Conservation (phyloP, 495 filamentous ascomycete genomes). For the Penicillium atrosanguineum region DNA sequence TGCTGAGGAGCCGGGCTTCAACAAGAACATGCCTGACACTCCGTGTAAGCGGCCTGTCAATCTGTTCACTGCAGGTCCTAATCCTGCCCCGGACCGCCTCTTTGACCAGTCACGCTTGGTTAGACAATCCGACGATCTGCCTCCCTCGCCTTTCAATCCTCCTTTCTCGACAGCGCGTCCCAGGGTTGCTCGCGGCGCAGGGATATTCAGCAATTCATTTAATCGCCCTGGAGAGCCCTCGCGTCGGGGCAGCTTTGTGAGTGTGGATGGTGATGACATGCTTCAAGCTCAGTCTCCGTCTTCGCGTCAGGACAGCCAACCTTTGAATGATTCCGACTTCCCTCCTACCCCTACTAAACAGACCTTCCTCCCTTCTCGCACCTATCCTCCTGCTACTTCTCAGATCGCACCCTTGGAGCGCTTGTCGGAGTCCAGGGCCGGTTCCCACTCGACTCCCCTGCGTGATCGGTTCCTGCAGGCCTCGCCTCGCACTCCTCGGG, state of each 20-base stretch:
- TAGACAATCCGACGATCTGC: slow-evolving; percentile 62
- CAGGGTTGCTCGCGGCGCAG: slow-evolving; percentile 56
- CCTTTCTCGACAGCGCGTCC: slow-evolving; percentile 36
- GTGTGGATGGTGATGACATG: slow-evolving; percentile 71
- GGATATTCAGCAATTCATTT: slow-evolving; percentile 64
- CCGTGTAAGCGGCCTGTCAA: slow-evolving; percentile 83
- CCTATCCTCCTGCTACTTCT: slow-evolving; percentile 39
- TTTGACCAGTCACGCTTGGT: slow-evolving; percentile 53
- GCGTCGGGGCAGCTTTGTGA: slow-evolving; percentile 71
- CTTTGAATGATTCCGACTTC: slow-evolving; percentile 66
- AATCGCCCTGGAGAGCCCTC: slow-evolving; percentile 45
- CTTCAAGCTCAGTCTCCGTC: slow-evolving; percentile 53
- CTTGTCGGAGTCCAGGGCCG: slow-evolving; percentile 32
- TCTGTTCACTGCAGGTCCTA: slow-evolving; percentile 61
- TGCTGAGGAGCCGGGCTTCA: slow-evolving; percentile 46
- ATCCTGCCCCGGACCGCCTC: slow-evolving; percentile 51
- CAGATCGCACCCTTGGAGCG: slow-evolving; percentile 42
- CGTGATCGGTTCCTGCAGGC: slow-evolving; percentile 45
- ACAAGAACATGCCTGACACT: slow-evolving; percentile 75
- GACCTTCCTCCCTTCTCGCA: slow-evolving; percentile 45
- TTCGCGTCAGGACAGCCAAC: slow-evolving; percentile 56
- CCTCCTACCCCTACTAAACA: slow-evolving; percentile 94
- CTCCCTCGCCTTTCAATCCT: slow-evolving; percentile 62
- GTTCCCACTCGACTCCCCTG: slow-evolving; percentile 31
- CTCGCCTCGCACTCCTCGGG: slow-evolving; percentile 79